Conservation (phyloP, 371 early-diverging fungal genomes). For the Capniomyces stellatus region DNA sequence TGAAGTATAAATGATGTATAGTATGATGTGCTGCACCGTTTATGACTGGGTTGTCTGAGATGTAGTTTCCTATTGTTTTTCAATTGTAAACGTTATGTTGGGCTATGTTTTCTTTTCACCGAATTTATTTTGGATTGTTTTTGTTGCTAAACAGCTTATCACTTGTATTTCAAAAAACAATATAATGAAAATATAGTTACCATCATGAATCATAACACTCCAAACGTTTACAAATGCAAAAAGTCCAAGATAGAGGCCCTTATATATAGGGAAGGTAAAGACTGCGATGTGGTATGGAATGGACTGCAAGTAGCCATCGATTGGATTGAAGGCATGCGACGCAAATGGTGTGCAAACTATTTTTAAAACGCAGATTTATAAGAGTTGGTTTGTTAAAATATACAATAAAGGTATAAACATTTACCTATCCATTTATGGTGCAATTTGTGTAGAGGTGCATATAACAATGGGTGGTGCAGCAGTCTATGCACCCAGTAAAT, state of each 20-base stretch:
- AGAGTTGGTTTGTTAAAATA: neutral
- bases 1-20: slow-evolving; percentile 91
- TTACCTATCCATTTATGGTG: slow-evolving; percentile 46
- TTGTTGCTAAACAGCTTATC: too few relatives aligned
- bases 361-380: neutral
- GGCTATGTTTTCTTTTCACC: too few relatives aligned
- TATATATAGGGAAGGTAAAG: slow-evolving; percentile 76
- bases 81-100: too few relatives aligned
- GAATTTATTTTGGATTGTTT: too few relatives aligned
- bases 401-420: neutral
- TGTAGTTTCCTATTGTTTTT: too few relatives aligned
- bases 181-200: slow-evolving; percentile 30
- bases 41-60: slow-evolving; percentile 28
- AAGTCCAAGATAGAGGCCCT: slow-evolving; percentile 58
- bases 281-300: slow-evolving; percentile 85
- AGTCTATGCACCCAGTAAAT: slow-evolving; percentile 90
- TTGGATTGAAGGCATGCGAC: slow-evolving; percentile 86
- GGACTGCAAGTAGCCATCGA: slow-evolving; percentile 87
- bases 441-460: slow-evolving; percentile 76
- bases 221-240: slow-evolving; percentile 86
- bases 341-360: slow-evolving; percentile 81
- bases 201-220: slow-evolving; percentile 95
- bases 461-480: slow-evolving; percentile 68
- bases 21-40: slow-evolving; percentile 90
- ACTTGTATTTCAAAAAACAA: too few relatives aligned